Percentiles rank a stretch among this genome's conserved stretches.
These are phyloP conservation scores for Penicillium occitanis DNA, from an alignment of 2,329 filamentous ascomycete species.

Conservation along the genomic window DNA sequence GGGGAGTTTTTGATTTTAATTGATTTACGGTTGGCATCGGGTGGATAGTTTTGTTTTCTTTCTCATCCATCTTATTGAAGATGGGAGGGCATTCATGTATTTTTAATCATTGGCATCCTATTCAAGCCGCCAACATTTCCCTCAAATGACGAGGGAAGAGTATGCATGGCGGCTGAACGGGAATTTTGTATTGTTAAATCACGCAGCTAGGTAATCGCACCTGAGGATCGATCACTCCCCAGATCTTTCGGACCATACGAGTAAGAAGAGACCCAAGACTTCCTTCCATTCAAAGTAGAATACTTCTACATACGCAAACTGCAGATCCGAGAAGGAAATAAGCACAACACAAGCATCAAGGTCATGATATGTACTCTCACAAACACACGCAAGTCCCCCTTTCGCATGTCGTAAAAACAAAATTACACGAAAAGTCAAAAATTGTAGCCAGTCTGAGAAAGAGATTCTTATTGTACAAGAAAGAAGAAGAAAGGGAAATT, in stretches of 20 bases:
- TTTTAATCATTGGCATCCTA: not conserved
- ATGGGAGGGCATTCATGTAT: not conserved
- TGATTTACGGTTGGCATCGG: not conserved
- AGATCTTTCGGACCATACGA: not conserved
- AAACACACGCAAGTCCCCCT: not conserved
- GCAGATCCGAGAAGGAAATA: not conserved
- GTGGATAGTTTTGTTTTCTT: not conserved
- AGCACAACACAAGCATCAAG: not conserved
- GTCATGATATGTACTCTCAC: slow-evolving; percentile 1
- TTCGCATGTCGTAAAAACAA: not conserved
- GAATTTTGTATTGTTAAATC: not conserved
- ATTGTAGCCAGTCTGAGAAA: not conserved
- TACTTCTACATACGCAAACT: slow-evolving; percentile 2
- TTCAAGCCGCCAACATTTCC: not conserved
- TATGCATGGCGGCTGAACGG: not conserved
- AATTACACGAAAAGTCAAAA: slow-evolving; percentile 1
- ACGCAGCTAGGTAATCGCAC: not conserved
- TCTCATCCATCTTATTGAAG: not conserved
- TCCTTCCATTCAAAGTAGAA: not conserved
- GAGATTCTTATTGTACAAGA: not conserved
- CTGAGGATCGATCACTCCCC: not conserved
- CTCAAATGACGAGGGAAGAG: not conserved
- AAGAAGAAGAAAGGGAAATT: not conserved
- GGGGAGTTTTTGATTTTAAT: not conserved
- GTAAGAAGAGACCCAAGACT: not conserved